Percentiles rank a stretch among this genome's conserved stretches.
These are phyloP conservation scores for Pseudogymnoascus sp. DNA, from an alignment of 2,329 filamentous ascomycete genomes.

Conservation along the genomic window DNA sequence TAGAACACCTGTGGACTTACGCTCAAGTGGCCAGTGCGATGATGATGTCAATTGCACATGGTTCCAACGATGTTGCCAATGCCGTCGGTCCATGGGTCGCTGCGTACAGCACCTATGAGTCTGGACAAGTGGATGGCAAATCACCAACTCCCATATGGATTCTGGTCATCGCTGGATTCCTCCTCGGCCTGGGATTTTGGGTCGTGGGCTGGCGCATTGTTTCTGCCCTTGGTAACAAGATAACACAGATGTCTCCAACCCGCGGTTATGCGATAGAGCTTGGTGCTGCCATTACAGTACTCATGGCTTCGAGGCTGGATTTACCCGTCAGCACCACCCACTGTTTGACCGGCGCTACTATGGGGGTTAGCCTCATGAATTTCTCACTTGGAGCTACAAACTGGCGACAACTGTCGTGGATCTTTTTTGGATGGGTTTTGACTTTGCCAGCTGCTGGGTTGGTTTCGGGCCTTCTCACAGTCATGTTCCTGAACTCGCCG, in stretches of 20 bases:
- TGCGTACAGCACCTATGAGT: conserved; percentile 59
- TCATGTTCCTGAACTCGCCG: no score
- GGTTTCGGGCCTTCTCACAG: conserved; percentile 28
- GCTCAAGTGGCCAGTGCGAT: conserved; percentile 44
- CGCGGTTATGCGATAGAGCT: conserved; percentile 65
- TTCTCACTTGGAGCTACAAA: conserved; percentile 63
- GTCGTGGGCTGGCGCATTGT: conserved; percentile 80
- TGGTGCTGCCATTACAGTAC: conserved; percentile 67
- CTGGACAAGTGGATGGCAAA: conserved; percentile 33
- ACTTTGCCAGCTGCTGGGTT: conserved; percentile 41
- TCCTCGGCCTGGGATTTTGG: conserved; percentile 57
- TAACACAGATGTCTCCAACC: conserved; percentile 58
- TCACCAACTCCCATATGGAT: conserved; percentile 60
- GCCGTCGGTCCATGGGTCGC: conserved; percentile 61
- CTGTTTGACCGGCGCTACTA: conserved; percentile 73
- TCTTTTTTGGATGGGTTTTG: conserved; percentile 58
- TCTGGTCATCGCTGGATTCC: conserved; percentile 56
- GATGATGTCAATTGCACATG: conserved; percentile 49
- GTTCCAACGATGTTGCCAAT: conserved; percentile 69
- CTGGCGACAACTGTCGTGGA: conserved; percentile 57
- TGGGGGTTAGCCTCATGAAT: conserved; percentile 71
- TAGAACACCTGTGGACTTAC: conserved; percentile 52
- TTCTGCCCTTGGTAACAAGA: conserved; percentile 68
- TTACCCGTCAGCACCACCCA: conserved; percentile 69
- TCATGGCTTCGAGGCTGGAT: conserved; percentile 65